Evolutionary conservation across 306 rosid species (phyloP).

Genomic region (Neltuma alba): DNA sequence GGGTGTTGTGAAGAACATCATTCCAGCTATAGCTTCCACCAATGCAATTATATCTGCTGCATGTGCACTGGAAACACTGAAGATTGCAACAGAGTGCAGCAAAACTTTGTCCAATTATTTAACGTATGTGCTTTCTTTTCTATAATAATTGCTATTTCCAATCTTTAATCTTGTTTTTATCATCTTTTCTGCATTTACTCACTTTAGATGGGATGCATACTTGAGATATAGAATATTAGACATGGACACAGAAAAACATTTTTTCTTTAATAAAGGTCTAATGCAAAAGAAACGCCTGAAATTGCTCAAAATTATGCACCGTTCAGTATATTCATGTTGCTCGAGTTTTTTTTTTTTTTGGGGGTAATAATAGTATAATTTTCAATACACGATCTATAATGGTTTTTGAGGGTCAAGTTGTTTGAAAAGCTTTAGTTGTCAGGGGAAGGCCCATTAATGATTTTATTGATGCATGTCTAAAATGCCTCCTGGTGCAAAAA

Average conservation of each 20-base stretch:
- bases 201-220: neutral
- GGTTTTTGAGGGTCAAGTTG: neutral
- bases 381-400: neutral
- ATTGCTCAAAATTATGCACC: neutral
- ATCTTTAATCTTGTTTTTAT: neutral
- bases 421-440: neutral
- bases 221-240: neutral
- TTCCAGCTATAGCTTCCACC: constrained; percentile 95
- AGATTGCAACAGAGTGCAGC: constrained; percentile 92
- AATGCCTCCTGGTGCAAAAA: neutral
- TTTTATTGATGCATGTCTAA: neutral
- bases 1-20: constrained; percentile 98
- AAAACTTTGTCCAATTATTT: constrained; percentile 88
- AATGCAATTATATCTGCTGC: constrained; percentile 98
- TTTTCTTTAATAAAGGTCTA: neutral
- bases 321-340: neutral
- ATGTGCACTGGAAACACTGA: constrained; percentile 86
- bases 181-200: neutral
- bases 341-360: neutral
- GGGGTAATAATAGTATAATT: neutral
- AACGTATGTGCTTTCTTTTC: constrained; percentile 54
- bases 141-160: neutral
- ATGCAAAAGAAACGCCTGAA: neutral
- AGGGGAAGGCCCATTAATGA: neutral
- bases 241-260: neutral